Evolutionary conservation across 2,329 filamentous ascomycete species (phyloP), one percentile per base, ranked within the genome.

Genomic region (Penicillium sumatraense): DNA sequence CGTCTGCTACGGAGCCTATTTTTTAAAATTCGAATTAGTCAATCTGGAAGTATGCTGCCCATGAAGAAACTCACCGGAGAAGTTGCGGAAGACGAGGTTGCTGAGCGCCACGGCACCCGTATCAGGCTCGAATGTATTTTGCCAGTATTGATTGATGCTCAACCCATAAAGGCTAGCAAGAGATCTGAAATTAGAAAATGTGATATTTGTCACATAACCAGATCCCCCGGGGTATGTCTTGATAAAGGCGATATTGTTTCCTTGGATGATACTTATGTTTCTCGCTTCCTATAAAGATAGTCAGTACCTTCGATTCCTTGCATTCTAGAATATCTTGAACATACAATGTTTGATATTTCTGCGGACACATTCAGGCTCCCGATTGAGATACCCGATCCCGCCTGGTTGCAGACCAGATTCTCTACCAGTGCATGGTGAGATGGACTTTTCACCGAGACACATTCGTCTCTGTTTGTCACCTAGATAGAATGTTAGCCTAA

Each of bases 141-240:
- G 63, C 66, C 64, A 68, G 53, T 68, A 68, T 42, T 68, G 66
- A 33, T 68, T 58, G 26, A 68, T 60, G 33, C 63, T 35, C 3
- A 68, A 49, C 0, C 65, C 64, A 44, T 68, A 68, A 1, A 64
- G 57, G 45, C 65, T 68, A 11, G 49, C 57, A 16, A 64, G 48
- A 8, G 66, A 68, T 1, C 65, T 63, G 47, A 68, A 69, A 41
- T 66, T 67, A 3, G 70, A 66, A 44, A 75, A 75, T 0, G 68
- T 64, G 5, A 69, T 60, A 48, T 75, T 68, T 21, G 63, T 71
- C 16, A 75, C 72, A 46, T 73, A 74, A 21, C 72, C 72, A 0
- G 68, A 71, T 13, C 73, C 73, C 3, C 73, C 73, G 0, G 73
- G 73, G 53, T 70, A 75, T 9, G 73, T 74, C 53, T 75, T 75